Evolutionary conservation across 768 basidiomycete species (phyloP).

Genomic region (Leucosporidium scottii): DNA sequence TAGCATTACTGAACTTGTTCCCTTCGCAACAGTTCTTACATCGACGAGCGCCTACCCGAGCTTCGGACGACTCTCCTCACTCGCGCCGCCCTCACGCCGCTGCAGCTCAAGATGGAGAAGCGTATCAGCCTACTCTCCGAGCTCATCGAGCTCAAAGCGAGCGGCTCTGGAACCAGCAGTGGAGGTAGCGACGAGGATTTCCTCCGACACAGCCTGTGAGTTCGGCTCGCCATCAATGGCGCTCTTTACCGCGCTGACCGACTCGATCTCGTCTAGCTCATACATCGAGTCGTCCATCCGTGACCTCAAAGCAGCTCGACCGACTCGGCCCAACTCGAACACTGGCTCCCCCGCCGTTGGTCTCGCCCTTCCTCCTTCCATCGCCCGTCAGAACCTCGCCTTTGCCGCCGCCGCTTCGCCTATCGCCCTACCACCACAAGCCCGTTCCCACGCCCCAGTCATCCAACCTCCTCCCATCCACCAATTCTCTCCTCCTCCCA

Average conservation of each 20-base stretch:
- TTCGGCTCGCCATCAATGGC: no score
- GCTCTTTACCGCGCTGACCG: no score
- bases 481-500: not conserved
- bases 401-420: not conserved
- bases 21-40: conserved; percentile 11
- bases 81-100: not conserved
- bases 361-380: not conserved
- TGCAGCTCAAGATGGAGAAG: conserved; percentile 23
- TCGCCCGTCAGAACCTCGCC: not conserved
- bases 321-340: no score
- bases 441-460: no score
- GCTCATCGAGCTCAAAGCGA: conserved; percentile 13
- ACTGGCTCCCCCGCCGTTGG: not conserved
- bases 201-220: no score
- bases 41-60: conserved; percentile 21
- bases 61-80: not conserved
- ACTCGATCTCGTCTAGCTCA: no score
- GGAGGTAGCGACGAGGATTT: no score
- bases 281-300: no score
- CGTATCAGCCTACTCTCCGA: conserved; percentile 14
- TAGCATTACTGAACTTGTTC: no score
- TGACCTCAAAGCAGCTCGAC: no score
- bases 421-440: not conserved
- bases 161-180: no score
- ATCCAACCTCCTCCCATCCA: no score